phyloP scores from a whole-genome alignment of 306 rosid species.

The Ormosia semicastrata region DNA sequence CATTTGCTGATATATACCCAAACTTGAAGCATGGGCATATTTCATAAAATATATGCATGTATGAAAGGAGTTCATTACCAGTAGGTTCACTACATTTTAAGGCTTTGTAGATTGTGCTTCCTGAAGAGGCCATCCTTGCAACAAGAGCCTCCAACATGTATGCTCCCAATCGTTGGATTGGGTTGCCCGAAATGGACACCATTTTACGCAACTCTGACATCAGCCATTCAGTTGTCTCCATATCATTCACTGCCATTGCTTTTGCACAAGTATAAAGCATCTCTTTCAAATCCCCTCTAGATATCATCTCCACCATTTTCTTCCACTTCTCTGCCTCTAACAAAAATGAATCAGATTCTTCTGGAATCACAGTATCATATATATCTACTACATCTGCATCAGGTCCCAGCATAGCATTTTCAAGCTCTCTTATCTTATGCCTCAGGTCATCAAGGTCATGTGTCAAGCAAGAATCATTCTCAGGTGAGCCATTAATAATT shows the following conservation, averaged over 20 bases:
- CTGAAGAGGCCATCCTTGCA: slow-evolving; percentile 77
- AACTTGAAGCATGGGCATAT: slow-evolving; percentile 90
- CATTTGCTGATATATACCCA: slow-evolving; percentile 94
- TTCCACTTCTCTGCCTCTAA: slow-evolving; percentile 58
- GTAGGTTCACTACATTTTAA: slow-evolving; percentile 86
- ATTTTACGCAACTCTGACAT: slow-evolving; percentile 64
- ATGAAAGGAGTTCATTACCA: slow-evolving; percentile 79
- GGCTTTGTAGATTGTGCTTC: slow-evolving; percentile 78
- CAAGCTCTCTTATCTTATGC: slow-evolving; percentile 79
- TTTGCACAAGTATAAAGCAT: slow-evolving; percentile 79
- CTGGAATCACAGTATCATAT: slow-evolving; percentile 29
- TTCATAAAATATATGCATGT: slow-evolving; percentile 86
- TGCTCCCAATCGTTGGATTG: slow-evolving; percentile 87
- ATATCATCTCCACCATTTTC: slow-evolving; percentile 44
- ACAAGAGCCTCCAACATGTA: slow-evolving; percentile 86
- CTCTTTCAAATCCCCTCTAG: slow-evolving; percentile 73
- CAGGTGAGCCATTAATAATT: slow-evolving; percentile 48
- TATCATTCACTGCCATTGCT: slow-evolving; percentile 60
- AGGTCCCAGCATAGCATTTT: slow-evolving; percentile 68
- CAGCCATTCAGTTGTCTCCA: slow-evolving; percentile 63
- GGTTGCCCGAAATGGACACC: slow-evolving; percentile 87
- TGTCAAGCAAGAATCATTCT: slow-evolving; percentile 51
- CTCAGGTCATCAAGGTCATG: slow-evolving; percentile 61
- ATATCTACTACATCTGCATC: slow-evolving; percentile 45
- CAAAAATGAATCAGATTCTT: slow-evolving; percentile 20